Evolutionary conservation across 1,284 basidiomycete species (phyloP), one percentile per base, ranked within the genome.

Genomic region (Leccinum griseonigrum): DNA sequence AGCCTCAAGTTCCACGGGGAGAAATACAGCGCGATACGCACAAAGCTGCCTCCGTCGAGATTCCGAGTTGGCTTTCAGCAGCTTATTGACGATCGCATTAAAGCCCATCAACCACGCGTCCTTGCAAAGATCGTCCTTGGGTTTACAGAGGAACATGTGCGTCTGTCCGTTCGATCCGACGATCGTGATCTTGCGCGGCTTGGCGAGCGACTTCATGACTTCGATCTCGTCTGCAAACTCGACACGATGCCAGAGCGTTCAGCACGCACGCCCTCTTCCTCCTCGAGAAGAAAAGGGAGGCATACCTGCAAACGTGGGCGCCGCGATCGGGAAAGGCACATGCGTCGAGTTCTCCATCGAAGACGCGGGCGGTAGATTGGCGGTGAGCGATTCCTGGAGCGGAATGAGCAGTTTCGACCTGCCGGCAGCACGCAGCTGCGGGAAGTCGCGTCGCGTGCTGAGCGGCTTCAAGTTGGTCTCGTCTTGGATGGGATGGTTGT

Each of bases 21-120:
- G 22, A 22, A 40, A 2, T 4, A 38, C 14, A 56, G 22, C 22
- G n/a, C 11, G 18, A 26, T 11, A 82, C 90, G 68, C 72, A 95
- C 95, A 89, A 52, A 97, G 85, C 68, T 95, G 91, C 29, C 96
- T 83, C 62, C 91, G 82, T 71, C 97, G 89, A 36, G 96, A 95
- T 61, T 98, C 94, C 0, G 95, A 95, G 68, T 95, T 94, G 22
- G 92, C 90, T 71, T 97, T 97, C 60, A 99, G 82, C 14, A 99
- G 78, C 75, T 98, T 98, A 79, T 99, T 99, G 79, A 99, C 97
- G 79, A 99, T 97, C 3, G 93, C 86, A 70, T 98, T 96, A 75
- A 99, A 94, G 74, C 99, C 97, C 97, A 99, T 99, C 62, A 99
- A 77, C 9, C 97, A 86, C 0, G 97, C 96, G 71, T 99, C 97